Percentiles rank a stretch among this genome's conserved stretches.
Conservation (phyloP, 345 rosid species). For the Hypericum perforatum region DNA sequence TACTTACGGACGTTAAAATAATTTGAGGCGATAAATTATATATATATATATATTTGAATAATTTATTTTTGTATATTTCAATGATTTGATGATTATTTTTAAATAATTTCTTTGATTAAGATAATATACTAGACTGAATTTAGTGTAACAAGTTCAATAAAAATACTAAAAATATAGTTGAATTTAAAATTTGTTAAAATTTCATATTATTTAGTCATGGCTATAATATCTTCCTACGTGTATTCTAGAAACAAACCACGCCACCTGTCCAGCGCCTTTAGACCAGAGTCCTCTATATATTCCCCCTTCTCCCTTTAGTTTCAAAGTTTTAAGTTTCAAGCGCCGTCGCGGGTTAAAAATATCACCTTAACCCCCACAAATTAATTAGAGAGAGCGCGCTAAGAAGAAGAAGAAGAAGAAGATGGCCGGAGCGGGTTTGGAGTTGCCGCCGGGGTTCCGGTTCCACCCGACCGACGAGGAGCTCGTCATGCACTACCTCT, state of each 20-base stretch:
- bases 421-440: slow-evolving; percentile 33
- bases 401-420: slow-evolving; percentile 11
- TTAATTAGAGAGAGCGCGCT: not conserved
- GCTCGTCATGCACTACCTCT: slow-evolving; percentile 83
- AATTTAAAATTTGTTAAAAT: too few species aligned
- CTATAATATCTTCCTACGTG: slow-evolving; percentile 28
- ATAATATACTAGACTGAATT: too few species aligned
- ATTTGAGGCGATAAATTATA: too few species aligned
- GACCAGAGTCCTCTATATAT: slow-evolving; percentile 35
- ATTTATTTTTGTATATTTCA: too few species aligned
- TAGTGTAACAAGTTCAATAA: too few species aligned
- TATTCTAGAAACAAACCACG: slow-evolving; percentile 28
- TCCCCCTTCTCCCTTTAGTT: slow-evolving; percentile 21
- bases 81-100: too few species aligned
- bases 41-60: too few species aligned
- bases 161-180: too few species aligned
- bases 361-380: not conserved
- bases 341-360: slow-evolving; percentile 24
- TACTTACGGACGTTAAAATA: too few species aligned
- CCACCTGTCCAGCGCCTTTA: slow-evolving; percentile 24
- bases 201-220: too few species aligned
- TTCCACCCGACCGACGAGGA: slow-evolving; percentile 98
- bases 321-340: slow-evolving; percentile 60
- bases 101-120: too few species aligned
- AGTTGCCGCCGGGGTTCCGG: slow-evolving; percentile 83